These are phyloP conservation scores for Knoxia roxburghii DNA, from an alignment of 257 asterid genomes.

Conservation along the genomic window DNA sequence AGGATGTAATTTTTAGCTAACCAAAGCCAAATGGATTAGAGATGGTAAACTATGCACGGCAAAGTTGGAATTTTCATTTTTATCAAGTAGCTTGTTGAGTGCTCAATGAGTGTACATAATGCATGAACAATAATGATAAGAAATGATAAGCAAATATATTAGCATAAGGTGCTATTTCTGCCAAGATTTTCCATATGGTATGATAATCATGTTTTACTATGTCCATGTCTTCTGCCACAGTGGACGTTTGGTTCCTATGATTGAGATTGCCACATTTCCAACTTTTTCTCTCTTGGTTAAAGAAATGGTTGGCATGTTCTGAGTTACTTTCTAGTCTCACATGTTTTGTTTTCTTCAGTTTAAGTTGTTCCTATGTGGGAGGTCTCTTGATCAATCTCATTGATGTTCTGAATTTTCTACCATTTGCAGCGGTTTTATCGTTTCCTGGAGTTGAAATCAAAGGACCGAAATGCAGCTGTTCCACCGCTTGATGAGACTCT, in stretches of 20 bases:
- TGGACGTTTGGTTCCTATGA: not conserved
- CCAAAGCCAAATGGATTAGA: not conserved
- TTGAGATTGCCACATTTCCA: not conserved
- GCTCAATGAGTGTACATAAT: not conserved
- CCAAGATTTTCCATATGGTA: not conserved
- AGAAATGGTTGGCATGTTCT: not conserved
- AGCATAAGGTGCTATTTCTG: not conserved
- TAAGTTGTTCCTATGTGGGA: not conserved
- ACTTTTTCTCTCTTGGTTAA: not conserved
- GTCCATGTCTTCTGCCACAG: not conserved
- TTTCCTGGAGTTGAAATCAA: conserved; percentile 75
- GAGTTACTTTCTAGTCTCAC: not conserved
- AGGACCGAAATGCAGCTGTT: conserved; percentile 63
- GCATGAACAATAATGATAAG: not conserved
- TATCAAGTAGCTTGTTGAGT: not conserved
- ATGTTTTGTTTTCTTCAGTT: not conserved
- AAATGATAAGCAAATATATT: not conserved
- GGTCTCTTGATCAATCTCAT: not conserved
- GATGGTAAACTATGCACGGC: not conserved
- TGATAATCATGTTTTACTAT: not conserved
- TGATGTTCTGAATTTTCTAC: not conserved
- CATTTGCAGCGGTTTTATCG: conserved; percentile 65
- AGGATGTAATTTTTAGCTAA: not conserved
- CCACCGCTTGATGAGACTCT: conserved; percentile 91
- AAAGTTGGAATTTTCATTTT: not conserved